Base-by-base conservation (phyloP, 768 basidiomycete species). In the Fistulinella prunicolor region DNA sequence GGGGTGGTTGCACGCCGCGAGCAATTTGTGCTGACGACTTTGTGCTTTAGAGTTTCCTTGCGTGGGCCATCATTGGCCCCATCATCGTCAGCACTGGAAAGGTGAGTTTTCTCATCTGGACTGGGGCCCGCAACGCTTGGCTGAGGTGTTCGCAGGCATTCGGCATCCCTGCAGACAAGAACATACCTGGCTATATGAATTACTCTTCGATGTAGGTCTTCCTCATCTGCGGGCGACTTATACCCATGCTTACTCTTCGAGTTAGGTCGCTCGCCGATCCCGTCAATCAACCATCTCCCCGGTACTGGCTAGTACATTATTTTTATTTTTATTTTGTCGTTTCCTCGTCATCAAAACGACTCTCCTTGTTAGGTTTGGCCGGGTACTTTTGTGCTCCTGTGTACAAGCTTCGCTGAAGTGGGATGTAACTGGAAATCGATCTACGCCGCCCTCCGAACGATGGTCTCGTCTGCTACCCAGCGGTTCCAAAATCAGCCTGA, bases 41-140 rank as follows among this genome's bases (percentile, higher is more conserved):
- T 20, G 13, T 19, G n/a, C 13, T 12, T 7, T n/a, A 56, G 60
- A 80, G 77, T 79, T 57, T 83, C 41, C 71, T 83, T 22, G 79
- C 82, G 1, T 84, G 80, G 80, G 81, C 76, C 35, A 78, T 84
- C 64, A 75, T 85, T 42, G 76, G 77, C 1, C 82, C 81, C 6
- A 60, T 75, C 16, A 61, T 81, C 46, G 71, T 83, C 24, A 71
- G 71, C 58, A 77, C 73, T 39, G 81, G 82, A 17, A 29, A 42
- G 41, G 62, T 51, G 20, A 6, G 45, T 50, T 14, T 1, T 22
- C n/a, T 7, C 20, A 16, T 34, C 28, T 24, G 14, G 16, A 29
- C 45, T 51, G 34, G 47, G 10, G 19, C 12, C 9, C n/a, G 3
- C 17, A 17, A n/a, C n/a, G n/a, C n/a, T n/a, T n/a, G n/a, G n/a